Evolutionary conservation across 2,329 filamentous ascomycete genomes (phyloP).

Genomic region (Venturia carpophila): DNA sequence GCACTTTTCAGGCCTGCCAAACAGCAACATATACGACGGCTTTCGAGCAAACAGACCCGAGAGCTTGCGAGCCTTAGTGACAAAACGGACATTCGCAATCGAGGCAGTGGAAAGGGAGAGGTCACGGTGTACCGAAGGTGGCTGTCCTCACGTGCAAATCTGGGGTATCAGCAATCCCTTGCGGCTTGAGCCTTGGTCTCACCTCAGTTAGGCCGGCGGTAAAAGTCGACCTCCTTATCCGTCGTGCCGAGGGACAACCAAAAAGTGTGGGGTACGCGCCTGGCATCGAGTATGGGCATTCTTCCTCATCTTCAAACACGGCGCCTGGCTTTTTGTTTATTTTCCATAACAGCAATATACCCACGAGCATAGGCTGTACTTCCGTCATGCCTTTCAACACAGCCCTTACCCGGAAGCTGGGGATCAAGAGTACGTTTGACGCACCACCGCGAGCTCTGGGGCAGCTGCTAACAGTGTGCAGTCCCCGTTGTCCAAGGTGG

Average conservation of each 20-base stretch:
- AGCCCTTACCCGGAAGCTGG: slow-evolving; percentile 53
- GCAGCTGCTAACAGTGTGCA: slow-evolving; percentile 28
- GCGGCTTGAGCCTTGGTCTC: too few species aligned
- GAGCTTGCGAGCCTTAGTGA: not conserved
- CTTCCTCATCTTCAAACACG: not conserved
- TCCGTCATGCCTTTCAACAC: slow-evolving; percentile 55
- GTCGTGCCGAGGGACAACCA: slow-evolving; percentile 2
- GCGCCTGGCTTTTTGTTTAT: not conserved
- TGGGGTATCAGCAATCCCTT: not conserved
- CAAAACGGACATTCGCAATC: too few species aligned
- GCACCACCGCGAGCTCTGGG: not conserved
- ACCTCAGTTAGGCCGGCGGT: not conserved
- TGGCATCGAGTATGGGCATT: not conserved
- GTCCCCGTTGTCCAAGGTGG: slow-evolving; percentile 79
- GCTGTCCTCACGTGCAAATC: not conserved
- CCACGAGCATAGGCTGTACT: not conserved
- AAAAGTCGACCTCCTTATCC: not conserved
- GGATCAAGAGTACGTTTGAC: slow-evolving; percentile 40
- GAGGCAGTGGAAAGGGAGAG: too few species aligned
- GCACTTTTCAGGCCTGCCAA: not conserved
- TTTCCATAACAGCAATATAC: slow-evolving; percentile 6
- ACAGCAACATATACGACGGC: too few species aligned
- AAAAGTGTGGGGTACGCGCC: slow-evolving; percentile 8
- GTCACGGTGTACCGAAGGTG: too few species aligned
- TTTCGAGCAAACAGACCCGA: not conserved